Evolutionary conservation across 768 basidiomycete species (phyloP), one percentile per base, ranked within the genome.

Genomic region (Asterophora lycoperdoides): DNA sequence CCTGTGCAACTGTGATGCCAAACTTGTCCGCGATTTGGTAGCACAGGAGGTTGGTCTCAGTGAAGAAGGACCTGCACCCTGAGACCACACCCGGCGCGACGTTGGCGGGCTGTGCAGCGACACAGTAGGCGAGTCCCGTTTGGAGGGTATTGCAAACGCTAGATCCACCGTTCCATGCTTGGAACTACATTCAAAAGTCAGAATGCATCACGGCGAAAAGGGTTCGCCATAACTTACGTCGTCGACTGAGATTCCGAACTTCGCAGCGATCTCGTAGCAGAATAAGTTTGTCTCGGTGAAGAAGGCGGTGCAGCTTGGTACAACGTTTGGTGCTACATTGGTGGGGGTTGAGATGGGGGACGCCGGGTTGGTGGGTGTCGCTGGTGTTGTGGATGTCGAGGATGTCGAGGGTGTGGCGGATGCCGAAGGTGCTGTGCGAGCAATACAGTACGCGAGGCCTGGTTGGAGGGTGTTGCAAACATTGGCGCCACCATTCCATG

Each of bases 201-300:
- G 33, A n/a, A 18, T 29, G 8, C 13, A 41, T 10, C 10, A 28
- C 14, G 5, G 17, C 15, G 17, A 23, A 33, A n/a, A 18, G 20
- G 19, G 28, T 20, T 17, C 23, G 14, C 10, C 8, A 38, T 2
- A 30, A 15, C 42, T 33, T 28, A 55, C 46, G 19, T 55, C 30
- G 4, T 40, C 46, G 13, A 51, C 29, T 7, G 46, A 49, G 34
- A 55, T 49, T 8, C 46, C 40, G n/a, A 41, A 52, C 15, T 44
- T 26, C 2, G 23, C 18, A 39, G 48, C 44, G 14, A 56, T 47
- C 5, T 46, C 14, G 10, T 43, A 44, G 44, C 51, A 56, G 11
- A 49, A 35, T 7, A 46, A 19, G 41, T 42, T 49, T 13, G 51
- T 49, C 38, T 55, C 44, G 1, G 54, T 47, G 37, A 49, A 52